Conservation (phyloP, 306 rosid genomes). For the Comarum palustre region DNA sequence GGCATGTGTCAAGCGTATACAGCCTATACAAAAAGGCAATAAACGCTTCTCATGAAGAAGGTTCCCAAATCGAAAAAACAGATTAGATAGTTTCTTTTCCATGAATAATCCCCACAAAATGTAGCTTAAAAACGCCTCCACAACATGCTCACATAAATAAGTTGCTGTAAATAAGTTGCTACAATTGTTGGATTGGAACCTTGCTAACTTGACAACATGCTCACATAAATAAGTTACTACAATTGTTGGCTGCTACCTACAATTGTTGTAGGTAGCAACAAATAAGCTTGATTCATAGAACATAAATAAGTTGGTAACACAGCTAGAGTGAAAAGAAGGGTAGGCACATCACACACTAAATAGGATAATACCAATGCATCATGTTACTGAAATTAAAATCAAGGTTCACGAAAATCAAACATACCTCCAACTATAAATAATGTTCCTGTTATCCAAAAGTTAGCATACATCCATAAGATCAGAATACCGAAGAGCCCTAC, state of each 20-base stretch:
- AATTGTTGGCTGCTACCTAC: too few species aligned
- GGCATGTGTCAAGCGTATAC: too few species aligned
- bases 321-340: background rate
- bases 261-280: too few species aligned
- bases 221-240: too few species aligned
- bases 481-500: constrained; percentile 92
- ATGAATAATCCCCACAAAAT: background rate
- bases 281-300: too few species aligned
- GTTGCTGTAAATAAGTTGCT: too few species aligned
- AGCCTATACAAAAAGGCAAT: background rate
- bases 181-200: too few species aligned
- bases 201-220: too few species aligned
- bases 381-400: background rate
- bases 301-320: background rate
- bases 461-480: constrained; percentile 93
- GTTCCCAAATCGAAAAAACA: background rate
- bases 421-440: constrained; percentile 93
- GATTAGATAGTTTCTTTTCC: background rate
- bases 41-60: background rate
- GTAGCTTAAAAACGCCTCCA: too few species aligned
- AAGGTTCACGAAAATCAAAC: constrained; percentile 19
- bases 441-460: constrained; percentile 92
- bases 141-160: background rate
- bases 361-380: background rate
- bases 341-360: background rate